A percentile compares a stretch with the other conserved stretches of the same genome.
Evolutionary conservation across 805 yeast species (phyloP).

Genomic region (Candida tibetensis): DNA sequence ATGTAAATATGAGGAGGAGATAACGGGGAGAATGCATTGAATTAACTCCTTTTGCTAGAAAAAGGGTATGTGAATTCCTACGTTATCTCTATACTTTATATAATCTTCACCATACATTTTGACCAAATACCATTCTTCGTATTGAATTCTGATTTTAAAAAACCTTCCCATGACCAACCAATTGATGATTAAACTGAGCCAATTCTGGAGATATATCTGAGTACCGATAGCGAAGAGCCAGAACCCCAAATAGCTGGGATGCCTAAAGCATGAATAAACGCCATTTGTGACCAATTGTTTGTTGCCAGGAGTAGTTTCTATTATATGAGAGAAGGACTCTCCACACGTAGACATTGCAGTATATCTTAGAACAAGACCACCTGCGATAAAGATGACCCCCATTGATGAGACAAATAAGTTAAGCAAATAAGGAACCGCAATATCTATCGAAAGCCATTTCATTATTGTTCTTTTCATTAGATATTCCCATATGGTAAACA

Average conservation of each 20-base stretch:
- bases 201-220: slow-evolving; percentile 27
- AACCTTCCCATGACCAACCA: slow-evolving; percentile 21
- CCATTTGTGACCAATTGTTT: slow-evolving; percentile 31
- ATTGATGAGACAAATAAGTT: background rate
- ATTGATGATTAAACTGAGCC: slow-evolving; percentile 15
- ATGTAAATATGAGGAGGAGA: no score
- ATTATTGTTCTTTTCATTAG: slow-evolving; percentile 7
- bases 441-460: background rate
- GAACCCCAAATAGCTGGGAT: slow-evolving; percentile 41
- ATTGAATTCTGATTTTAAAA: slow-evolving; percentile 28
- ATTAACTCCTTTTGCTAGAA: no score
- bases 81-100: slow-evolving; percentile 19
- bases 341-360: slow-evolving; percentile 35
- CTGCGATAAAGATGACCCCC: slow-evolving; percentile 16
- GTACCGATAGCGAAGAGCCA: slow-evolving; percentile 31
- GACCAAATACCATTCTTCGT: slow-evolving; percentile 34
- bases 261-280: slow-evolving; percentile 28
- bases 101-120: slow-evolving; percentile 29
- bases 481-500: slow-evolving; percentile 22
- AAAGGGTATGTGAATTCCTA: slow-evolving; percentile 30
- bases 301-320: slow-evolving; percentile 10
- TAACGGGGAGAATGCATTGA: no score
- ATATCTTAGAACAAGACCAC: slow-evolving; percentile 27
- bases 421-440: background rate
- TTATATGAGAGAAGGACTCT: slow-evolving; percentile 33